Evolutionary conservation across 352 stramenopile genomes (phyloP), one percentile per base, ranked within the genome.

Genomic region (Phytophthora pseudosyringae): DNA sequence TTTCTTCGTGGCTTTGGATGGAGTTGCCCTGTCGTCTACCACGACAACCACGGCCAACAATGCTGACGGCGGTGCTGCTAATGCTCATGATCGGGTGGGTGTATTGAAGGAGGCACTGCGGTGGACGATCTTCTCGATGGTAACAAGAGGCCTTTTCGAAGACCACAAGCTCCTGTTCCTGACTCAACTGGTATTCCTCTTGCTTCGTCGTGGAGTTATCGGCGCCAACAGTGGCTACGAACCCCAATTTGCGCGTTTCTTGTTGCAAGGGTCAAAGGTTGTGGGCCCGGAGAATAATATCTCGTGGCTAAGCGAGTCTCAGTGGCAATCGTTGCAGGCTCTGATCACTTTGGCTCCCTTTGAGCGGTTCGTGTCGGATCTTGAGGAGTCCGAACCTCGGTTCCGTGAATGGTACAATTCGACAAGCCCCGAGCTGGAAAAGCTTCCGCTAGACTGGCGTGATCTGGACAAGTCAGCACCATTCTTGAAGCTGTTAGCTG

Each of bases 371-470:
- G 78, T 88, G 3, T 75, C 76, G 7, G 93, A 98, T 68, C 68
- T 98, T 0, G 86, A 94, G 53, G 90, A 98, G 40, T 96, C 85
- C 9, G 89, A 94, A 48, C 88, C 89, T 25, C 85, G 93, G 9
- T 98, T 98, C 69, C 71, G 76, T 6, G 93, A 98, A 73, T 98
- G 93, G 93, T 98, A 96, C 73, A 96, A 97, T 59, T 77, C 81
- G 0, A 71, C 83, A 0, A 82, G 67, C 2, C 93, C 93, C 1
- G 93, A 98, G 67, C 64, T 72, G 2, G 93, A 98, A 56, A 97
- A 97, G 54, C 67, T 98, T 1, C 93, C 93, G 1, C 59, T 97
- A 8, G 89, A 97, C 56, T 98, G 91, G 93, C 83, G 91, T 9
- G 91, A 98, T 31, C 73, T 98, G 9, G 93, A 98, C 69, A 96